Base-by-base conservation (phyloP, 176 grass and related monocot species). In the Bothriochloa decipiens region DNA sequence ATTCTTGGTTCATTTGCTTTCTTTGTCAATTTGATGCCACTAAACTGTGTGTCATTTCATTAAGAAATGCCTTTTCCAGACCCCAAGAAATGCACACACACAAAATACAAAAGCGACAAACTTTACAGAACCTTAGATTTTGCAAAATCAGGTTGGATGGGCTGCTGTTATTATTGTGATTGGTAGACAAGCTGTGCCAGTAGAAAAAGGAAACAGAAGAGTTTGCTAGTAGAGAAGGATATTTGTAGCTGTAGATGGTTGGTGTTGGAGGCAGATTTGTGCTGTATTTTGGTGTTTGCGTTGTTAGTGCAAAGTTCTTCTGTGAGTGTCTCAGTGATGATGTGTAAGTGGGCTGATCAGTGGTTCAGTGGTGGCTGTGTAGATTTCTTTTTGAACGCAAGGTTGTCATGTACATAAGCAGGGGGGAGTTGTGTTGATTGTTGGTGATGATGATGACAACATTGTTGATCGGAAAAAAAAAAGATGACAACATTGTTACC, bases 1-100 rank as follows among this genome's bases (percentile, higher is more conserved):
- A 40, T 77, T 53, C 26, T 80, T 68, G n/a, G 43, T 46, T 55
- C 11, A 15, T 80, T 71, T n/a, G 11, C 15, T 62, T 88, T 61
- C 40, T 68, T 70, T 80, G 25, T 64, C 27, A 53, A 47, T 64
- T 25, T 28, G 22, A 35, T 22, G 28, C 16, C 3, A 67, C 32
- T 74, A 23, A 61, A 25, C n/a, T 61, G 9, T 22, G 6, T 23
- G n/a, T 11, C 3, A 61, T 61, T 61, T 61, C 57, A 25, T 25
- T 61, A 25, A 61, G 57, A 22, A 23, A 3, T 49, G 55, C 55
- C 20, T 60, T 60, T 60, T 60, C 55, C 55, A 23, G 55, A 60
- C 20, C 0, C 55, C 8, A 2, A 60, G 9, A 57, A 57, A 18
- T 37, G 5, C 36, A 60, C 20, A 23, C 8, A n/a, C 7, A 60